These are phyloP conservation scores for Ascochyta rabiei DNA, from an alignment of 2,329 filamentous ascomycete genomes.

Conservation along the genomic window DNA sequence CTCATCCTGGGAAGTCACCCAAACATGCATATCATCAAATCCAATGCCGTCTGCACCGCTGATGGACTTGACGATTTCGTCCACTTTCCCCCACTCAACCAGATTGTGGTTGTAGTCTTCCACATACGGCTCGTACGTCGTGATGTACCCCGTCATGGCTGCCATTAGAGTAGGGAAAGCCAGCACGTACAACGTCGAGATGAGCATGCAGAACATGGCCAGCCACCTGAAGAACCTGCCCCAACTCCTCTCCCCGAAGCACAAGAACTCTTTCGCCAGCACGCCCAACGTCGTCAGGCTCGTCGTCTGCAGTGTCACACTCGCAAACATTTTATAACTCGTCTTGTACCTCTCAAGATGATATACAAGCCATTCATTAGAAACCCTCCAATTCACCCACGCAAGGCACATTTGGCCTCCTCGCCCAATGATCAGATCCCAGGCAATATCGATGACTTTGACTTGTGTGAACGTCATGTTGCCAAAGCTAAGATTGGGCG, in stretches of 20 bases:
- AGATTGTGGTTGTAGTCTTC: constrained; percentile 33
- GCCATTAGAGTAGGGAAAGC: constrained; percentile 46
- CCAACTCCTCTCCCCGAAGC: constrained; percentile 31
- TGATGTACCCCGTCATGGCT: constrained; percentile 50
- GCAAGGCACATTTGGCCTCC: constrained; percentile 44
- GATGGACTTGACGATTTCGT: constrained; percentile 23
- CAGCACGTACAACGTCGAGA: constrained; percentile 43
- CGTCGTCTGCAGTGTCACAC: constrained; percentile 38
- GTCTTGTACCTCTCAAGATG: constrained; percentile 44
- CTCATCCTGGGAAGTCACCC: constrained; percentile 17
- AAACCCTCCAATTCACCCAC: constrained; percentile 46
- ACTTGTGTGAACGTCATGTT: constrained; percentile 43
- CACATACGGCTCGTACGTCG: constrained; percentile 37
- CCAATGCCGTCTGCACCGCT: constrained; percentile 27
- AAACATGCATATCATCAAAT: constrained; percentile 18
- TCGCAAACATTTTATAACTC: constrained; percentile 38
- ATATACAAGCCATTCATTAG: constrained; percentile 45
- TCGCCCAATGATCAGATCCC: constrained; percentile 48
- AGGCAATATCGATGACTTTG: constrained; percentile 47
- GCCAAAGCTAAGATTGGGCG: constrained; percentile 41
- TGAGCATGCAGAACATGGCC: constrained; percentile 36
- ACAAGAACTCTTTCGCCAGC: constrained; percentile 36
- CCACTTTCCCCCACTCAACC: constrained; percentile 30
- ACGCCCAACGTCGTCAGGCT: constrained; percentile 40
- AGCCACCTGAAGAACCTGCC: constrained; percentile 42